Evolutionary conservation across 2,329 filamentous ascomycete genomes (phyloP).

Genomic region (Monosporascus sp.): DNA sequence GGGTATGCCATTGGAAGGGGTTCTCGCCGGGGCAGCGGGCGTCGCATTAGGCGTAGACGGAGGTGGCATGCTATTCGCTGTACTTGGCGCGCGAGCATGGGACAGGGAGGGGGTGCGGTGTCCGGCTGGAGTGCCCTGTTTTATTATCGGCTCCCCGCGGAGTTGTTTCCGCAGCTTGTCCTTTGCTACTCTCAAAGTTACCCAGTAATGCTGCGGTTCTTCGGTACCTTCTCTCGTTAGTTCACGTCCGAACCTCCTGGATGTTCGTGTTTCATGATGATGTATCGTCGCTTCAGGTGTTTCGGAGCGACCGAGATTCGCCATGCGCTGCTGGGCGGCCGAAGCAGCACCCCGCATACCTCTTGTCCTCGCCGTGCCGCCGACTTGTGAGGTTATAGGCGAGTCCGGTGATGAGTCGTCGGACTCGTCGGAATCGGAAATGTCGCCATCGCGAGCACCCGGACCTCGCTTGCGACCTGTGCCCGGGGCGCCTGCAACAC

Average conservation of each 20-base stretch:
- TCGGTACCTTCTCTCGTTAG: slow-evolving; percentile 73
- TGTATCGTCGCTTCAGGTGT: slow-evolving; percentile 74
- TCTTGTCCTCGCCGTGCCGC: slow-evolving; percentile 78
- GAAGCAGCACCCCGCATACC: slow-evolving; percentile 85
- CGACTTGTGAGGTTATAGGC: slow-evolving; percentile 68
- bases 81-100: slow-evolving; percentile 42
- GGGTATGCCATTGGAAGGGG: slow-evolving; percentile 27
- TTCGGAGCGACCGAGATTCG: slow-evolving; percentile 73
- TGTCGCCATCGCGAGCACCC: slow-evolving; percentile 58
- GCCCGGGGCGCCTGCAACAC: slow-evolving; percentile 53
- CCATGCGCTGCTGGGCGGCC: slow-evolving; percentile 82
- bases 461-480: slow-evolving; percentile 48
- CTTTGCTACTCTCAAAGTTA: slow-evolving; percentile 69
- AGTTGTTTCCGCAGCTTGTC: slow-evolving; percentile 66
- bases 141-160: slow-evolving; percentile 40
- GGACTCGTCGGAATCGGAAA: slow-evolving; percentile 85
- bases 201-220: slow-evolving; percentile 61
- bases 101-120: slow-evolving; percentile 40
- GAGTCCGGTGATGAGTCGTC: slow-evolving; percentile 84
- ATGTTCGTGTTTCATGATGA: slow-evolving; percentile 68
- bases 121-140: slow-evolving; percentile 35
- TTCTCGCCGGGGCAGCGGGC: slow-evolving; percentile 12
- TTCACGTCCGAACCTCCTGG: slow-evolving; percentile 54
- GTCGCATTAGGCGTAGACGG: slow-evolving; percentile 27
- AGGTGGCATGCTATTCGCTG: slow-evolving; percentile 27